Conservation (phyloP, 768 basidiomycete species). For the Saitozyma sp. region DNA sequence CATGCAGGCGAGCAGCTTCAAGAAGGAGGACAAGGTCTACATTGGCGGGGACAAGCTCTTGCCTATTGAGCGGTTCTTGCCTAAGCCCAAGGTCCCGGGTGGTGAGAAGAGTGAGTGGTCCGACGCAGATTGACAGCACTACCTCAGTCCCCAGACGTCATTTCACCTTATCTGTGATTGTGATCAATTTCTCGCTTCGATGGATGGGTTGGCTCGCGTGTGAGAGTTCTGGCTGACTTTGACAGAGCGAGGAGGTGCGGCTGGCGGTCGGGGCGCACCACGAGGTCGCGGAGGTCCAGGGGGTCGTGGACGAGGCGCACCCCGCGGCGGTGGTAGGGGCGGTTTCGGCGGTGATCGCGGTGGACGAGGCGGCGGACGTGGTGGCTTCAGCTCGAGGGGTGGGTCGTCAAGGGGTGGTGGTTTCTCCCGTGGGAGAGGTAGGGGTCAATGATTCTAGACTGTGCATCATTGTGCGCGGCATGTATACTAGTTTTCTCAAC, state of each 20-base stretch:
- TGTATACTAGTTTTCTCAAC: too few relatives aligned
- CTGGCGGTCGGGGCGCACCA: background rate
- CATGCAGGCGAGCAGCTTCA: conserved; percentile 92
- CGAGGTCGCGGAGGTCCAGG: background rate
- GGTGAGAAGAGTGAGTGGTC: conserved; percentile 54
- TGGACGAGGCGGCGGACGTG: background rate
- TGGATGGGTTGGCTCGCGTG: too few relatives aligned
- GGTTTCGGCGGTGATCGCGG: background rate
- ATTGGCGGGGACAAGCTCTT: conserved; percentile 96
- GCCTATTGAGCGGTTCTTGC: conserved; percentile 93
- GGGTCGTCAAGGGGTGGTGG: background rate
- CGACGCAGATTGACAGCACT: background rate
- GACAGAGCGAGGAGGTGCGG: background rate
- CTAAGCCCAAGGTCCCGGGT: conserved; percentile 84
- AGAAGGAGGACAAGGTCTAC: conserved; percentile 96
- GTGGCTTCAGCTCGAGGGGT: background rate
- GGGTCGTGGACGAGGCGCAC: background rate
- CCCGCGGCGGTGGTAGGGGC: background rate
- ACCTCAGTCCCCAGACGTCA: too few relatives aligned
- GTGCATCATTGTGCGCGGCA: too few relatives aligned
- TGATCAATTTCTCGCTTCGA: too few relatives aligned
- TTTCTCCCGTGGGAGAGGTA: background rate
- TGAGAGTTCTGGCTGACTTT: background rate
- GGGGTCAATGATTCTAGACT: background rate
- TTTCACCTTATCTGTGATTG: too few relatives aligned